Percentiles rank a stretch among this genome's conserved stretches.
phyloP scores from a whole-genome alignment of 1,139 yeast genomes.

The Taphrina communis region DNA sequence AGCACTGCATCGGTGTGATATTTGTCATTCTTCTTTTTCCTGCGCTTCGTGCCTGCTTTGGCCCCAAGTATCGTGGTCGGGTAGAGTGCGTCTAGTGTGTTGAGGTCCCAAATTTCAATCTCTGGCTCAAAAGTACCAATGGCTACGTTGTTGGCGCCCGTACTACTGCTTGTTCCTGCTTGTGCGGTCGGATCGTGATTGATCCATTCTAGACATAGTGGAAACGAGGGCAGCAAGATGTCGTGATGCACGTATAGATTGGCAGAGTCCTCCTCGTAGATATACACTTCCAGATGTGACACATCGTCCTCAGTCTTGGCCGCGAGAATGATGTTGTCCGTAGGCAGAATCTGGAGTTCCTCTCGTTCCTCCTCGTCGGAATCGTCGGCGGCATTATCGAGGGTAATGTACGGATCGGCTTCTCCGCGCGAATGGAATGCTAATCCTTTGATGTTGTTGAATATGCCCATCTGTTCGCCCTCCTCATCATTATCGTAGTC shows the following conservation, averaged over 20 bases:
- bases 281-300: conserved; percentile 88
- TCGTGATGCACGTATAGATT: conserved; percentile 94
- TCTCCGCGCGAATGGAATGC: conserved; percentile 66
- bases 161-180: conserved; percentile 49
- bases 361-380: conserved; percentile 69
- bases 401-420: conserved; percentile 74
- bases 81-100: conserved; percentile 88
- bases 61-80: conserved; percentile 88
- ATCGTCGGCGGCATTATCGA: conserved; percentile 61
- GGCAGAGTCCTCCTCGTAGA: conserved; percentile 77
- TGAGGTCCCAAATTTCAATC: conserved; percentile 95
- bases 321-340: conserved; percentile 86
- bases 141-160: conserved; percentile 79
- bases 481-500: conserved; percentile 71
- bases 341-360: conserved; percentile 84
- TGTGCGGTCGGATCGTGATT: conserved; percentile 58
- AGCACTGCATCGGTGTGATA: conserved; percentile 95
- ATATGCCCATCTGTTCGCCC: conserved; percentile 54
- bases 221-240: conserved; percentile 95
- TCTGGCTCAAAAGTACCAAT: conserved; percentile 97
- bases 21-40: conserved; percentile 58
- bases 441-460: conserved; percentile 54
- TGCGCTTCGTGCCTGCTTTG: conserved; percentile 47
- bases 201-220: conserved; percentile 94
- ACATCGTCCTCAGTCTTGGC: conserved; percentile 96